A percentile compares a stretch with the other conserved stretches of the same genome.
Conservation (phyloP, 495 filamentous ascomycete species). For the Bathelium albidoporum region DNA sequence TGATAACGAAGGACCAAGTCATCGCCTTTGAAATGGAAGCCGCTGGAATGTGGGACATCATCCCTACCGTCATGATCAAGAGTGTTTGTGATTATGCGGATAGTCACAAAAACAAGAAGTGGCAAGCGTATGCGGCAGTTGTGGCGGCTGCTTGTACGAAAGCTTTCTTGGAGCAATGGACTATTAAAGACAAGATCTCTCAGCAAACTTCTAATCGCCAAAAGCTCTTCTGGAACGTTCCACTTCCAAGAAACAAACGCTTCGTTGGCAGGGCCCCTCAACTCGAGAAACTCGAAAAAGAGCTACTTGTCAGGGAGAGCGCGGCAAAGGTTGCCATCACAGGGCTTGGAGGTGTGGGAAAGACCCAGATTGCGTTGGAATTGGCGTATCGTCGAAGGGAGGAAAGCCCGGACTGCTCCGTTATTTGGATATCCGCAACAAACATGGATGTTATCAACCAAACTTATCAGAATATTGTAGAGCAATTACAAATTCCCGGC, state of each 20-base stretch:
- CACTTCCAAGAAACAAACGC: conserved; percentile 20
- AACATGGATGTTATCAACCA: conserved; percentile 36
- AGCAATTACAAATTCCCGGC: conserved; percentile 11
- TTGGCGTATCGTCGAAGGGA: conserved; percentile 35
- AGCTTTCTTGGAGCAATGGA: conserved; percentile 7
- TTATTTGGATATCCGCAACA: conserved; percentile 42
- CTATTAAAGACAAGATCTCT: not conserved
- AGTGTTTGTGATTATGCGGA: conserved; percentile 28
- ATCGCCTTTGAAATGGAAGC: conserved; percentile 29
- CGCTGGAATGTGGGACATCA: conserved; percentile 18
- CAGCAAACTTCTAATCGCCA: not conserved
- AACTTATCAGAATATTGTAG: conserved; percentile 35
- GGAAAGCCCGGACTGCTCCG: conserved; percentile 30
- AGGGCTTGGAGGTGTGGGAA: conserved; percentile 42
- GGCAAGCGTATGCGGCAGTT: conserved; percentile 19
- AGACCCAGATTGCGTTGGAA: conserved; percentile 44
- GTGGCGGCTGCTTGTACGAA: conserved; percentile 18
- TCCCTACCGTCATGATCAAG: conserved; percentile 22
- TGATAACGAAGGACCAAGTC: conserved; percentile 7
- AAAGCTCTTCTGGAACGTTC: conserved; percentile 9
- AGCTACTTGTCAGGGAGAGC: conserved; percentile 20
- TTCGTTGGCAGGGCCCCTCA: conserved; percentile 26
- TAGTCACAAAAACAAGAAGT: conserved; percentile 24
- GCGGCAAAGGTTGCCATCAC: conserved; percentile 24
- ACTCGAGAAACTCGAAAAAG: conserved; percentile 18